Evolutionary conservation across 2,329 filamentous ascomycete genomes (phyloP).

Genomic region (Sporothrix brasiliensis): DNA sequence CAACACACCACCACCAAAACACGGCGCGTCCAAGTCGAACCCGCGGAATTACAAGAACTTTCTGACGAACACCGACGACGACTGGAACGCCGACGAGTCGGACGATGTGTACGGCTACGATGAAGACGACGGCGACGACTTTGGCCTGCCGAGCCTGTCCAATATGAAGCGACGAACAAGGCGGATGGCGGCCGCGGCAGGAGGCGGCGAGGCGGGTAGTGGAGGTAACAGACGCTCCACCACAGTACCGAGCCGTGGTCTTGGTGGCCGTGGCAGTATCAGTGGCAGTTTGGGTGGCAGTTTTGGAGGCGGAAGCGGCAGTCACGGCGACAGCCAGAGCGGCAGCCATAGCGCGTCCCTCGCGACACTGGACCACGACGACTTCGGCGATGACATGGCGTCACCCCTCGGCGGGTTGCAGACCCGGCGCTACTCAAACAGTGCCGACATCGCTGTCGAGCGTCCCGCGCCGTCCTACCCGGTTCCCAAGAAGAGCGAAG

Average conservation of each 20-base stretch:
- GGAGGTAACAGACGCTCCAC: conserved; percentile 31
- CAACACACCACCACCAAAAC: conserved; percentile 55
- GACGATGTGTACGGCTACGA: conserved; percentile 79
- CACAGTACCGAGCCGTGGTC: not conserved
- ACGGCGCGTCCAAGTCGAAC: conserved; percentile 59
- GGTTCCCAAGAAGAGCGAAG: conserved; percentile 83
- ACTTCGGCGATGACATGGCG: conserved; percentile 38
- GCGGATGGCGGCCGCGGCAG: conserved; percentile 52
- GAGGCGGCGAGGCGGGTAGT: conserved; percentile 6
- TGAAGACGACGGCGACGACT: conserved; percentile 84
- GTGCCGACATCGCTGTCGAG: conserved; percentile 92
- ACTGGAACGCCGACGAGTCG: conserved; percentile 74
- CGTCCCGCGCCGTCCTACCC: conserved; percentile 81
- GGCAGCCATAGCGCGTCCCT: conserved; percentile 35
- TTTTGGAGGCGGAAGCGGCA: not conserved
- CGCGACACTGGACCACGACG: conserved; percentile 39
- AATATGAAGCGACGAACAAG: conserved; percentile 79
- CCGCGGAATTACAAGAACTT: conserved; percentile 77
- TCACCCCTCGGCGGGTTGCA: conserved; percentile 46
- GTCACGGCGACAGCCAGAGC: conserved; percentile 4
- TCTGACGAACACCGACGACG: conserved; percentile 77
- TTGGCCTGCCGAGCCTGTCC: conserved; percentile 87
- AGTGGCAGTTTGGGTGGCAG: not conserved
- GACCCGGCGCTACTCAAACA: conserved; percentile 72
- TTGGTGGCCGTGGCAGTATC: not conserved